Evolutionary conservation across 176 grass and related monocot species (phyloP).

Genomic region (Oryza nivara): DNA sequence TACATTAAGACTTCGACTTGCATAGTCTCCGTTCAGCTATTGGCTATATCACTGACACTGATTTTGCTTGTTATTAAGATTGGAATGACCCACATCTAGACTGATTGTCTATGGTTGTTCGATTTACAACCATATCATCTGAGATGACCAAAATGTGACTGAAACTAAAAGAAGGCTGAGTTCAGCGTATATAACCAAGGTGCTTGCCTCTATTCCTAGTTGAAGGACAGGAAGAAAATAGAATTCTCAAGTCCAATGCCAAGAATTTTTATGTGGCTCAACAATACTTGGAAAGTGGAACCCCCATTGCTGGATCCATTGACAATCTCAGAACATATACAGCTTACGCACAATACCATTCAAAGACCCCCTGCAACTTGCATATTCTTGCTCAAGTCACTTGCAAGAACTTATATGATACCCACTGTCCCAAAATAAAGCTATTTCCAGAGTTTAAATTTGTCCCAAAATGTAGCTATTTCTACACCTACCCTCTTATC

Average conservation of each 20-base stretch:
- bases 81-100: not conserved
- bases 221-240: not conserved
- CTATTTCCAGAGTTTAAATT: no score
- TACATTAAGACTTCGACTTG: conserved; percentile 16
- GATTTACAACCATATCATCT: not conserved
- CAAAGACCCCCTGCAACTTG: no score
- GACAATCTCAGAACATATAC: not conserved
- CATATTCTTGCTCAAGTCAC: no score
- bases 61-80: not conserved
- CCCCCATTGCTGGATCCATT: not conserved
- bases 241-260: not conserved
- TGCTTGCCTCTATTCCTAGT: not conserved
- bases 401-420: not conserved
- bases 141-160: not conserved
- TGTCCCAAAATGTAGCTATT: no score
- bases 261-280: not conserved
- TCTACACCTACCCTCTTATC: no score
- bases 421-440: no score
- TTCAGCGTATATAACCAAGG: not conserved
- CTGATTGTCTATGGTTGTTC: no score
- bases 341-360: not conserved
- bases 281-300: not conserved
- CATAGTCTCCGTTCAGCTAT: not conserved
- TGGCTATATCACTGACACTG: not conserved
- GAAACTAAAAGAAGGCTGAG: not conserved